Evolutionary conservation across 352 stramenopile genomes (phyloP), one percentile per base, ranked within the genome.

Genomic region (Phytophthora tentaculata): DNA sequence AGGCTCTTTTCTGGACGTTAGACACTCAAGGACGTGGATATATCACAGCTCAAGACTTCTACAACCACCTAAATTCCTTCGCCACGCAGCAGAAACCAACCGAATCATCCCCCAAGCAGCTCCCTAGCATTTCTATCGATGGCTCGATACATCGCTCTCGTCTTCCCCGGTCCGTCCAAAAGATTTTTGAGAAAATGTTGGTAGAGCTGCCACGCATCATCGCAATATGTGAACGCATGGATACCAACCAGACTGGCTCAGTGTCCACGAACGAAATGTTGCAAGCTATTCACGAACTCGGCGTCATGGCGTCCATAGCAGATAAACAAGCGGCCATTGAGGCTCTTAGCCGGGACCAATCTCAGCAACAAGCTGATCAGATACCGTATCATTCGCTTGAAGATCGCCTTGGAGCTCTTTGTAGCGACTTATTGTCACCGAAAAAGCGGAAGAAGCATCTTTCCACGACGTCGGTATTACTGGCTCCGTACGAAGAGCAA

Each of bases 1-100:
- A 94, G 49, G 70, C 73, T 2, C 71, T 94, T 22, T 94, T 94
- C 54, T 94, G 86, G 84, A 77, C 69, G n/a, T 68, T 94, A 1
- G 86, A 94, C 48, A 85, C 83, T 8, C 74, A 77, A 41, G 86
- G 84, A 0, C 77, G 79, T 8, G 84, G 86, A 6, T 92, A 88
- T 56, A 79, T 94, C 19, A 54, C 62, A 12, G 78, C 64, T 10
- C 69, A 82, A 52, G 86, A 90, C 17, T 76, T 94, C 17, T 91
- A 92, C 66, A 73, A 89, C 47, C 81, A 94, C 55, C 53, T 94
- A 19, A 82, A 86, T 28, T 55, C 37, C 6, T 84, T 81, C 52
- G 29, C 56, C 5, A 65, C 65, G 13, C n/a, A 69, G 10, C 12
- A 61, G 10, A 61, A 47, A 19, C 22, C 47, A 2, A 37, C 47